Conservation (phyloP, 2,329 filamentous ascomycete species). For the Didymella keratinophila region DNA sequence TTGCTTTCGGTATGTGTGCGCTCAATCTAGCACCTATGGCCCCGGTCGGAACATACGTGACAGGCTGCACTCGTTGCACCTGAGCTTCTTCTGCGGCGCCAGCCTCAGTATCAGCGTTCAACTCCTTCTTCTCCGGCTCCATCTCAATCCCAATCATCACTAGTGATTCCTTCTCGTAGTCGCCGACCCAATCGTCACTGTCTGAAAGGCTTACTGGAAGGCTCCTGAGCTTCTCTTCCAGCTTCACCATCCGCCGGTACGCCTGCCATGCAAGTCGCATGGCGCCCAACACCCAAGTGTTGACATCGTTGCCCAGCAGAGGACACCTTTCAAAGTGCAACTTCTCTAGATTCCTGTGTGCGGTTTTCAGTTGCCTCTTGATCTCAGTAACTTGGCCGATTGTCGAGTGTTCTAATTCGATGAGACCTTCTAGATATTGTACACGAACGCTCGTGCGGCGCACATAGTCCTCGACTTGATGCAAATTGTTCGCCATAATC, state of each 20-base stretch:
- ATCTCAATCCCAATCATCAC: constrained; percentile 22
- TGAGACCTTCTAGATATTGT: constrained; percentile 25
- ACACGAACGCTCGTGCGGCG: constrained; percentile 26
- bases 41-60: constrained; percentile 20
- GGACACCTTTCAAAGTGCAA: constrained; percentile 24
- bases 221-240: constrained; percentile 27
- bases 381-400: constrained; percentile 30
- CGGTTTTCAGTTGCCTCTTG: constrained; percentile 30
- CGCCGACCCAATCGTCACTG: constrained; percentile 10
- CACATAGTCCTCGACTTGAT: constrained; percentile 21
- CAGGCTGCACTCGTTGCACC: constrained; percentile 5
- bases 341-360: constrained; percentile 34
- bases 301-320: constrained; percentile 18
- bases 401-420: constrained; percentile 23
- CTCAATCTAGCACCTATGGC: constrained; percentile 10
- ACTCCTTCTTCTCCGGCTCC: constrained; percentile 7
- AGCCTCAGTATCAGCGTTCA: neutral
- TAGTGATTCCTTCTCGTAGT: constrained; percentile 11
- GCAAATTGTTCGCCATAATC: constrained; percentile 18
- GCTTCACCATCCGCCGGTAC: constrained; percentile 28
- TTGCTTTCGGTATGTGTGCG: constrained; percentile 6
- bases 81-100: constrained; percentile 6
- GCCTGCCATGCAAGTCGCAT: constrained; percentile 33
- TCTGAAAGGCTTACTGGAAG: constrained; percentile 10
- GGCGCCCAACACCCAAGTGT: constrained; percentile 21